Conservation (phyloP, 1,284 basidiomycete genomes). For the Fomitopsis betulina region DNA sequence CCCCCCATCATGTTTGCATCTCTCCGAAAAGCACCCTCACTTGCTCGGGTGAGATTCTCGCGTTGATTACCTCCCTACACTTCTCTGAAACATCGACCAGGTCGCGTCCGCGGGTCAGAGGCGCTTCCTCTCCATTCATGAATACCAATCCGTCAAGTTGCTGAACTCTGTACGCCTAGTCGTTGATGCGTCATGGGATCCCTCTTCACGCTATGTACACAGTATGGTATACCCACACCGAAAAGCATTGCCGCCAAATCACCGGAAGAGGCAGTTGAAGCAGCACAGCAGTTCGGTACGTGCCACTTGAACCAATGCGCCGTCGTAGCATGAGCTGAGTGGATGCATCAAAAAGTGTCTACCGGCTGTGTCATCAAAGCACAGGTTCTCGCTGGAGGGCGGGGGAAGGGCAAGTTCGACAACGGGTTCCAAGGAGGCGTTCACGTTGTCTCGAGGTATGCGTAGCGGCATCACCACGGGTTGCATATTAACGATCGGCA, state of each 20-base stretch:
- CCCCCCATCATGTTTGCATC: conserved; percentile 51
- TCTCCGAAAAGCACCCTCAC: conserved; percentile 53
- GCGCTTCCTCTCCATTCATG: conserved; percentile 96
- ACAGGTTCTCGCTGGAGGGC: conserved; percentile 97
- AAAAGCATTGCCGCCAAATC: conserved; percentile 87
- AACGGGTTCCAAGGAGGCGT: conserved; percentile 97
- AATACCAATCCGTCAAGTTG: conserved; percentile 95
- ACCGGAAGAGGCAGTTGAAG: conserved; percentile 86
- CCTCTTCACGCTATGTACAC: background rate
- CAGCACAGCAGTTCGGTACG: conserved; percentile 84
- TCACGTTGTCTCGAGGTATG: conserved; percentile 88
- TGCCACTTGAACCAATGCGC: background rate
- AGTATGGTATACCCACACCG: conserved; percentile 98
- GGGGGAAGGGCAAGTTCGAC: conserved; percentile 98
- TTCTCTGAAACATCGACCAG: conserved; percentile 28
- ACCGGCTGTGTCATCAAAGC: conserved; percentile 92
- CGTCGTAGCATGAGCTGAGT: background rate
- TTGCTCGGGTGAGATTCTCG: conserved; percentile 51
- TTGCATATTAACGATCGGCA: conserved; percentile 26
- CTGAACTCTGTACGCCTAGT: conserved; percentile 76
- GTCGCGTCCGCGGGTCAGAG: conserved; percentile 75
- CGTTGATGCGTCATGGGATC: background rate
- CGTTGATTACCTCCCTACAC: background rate
- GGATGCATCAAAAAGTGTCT: conserved; percentile 42
- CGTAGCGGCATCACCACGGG: conserved; percentile 3